Base-by-base conservation (phyloP, 257 asterid genomes). In the Plantago elongata region DNA sequence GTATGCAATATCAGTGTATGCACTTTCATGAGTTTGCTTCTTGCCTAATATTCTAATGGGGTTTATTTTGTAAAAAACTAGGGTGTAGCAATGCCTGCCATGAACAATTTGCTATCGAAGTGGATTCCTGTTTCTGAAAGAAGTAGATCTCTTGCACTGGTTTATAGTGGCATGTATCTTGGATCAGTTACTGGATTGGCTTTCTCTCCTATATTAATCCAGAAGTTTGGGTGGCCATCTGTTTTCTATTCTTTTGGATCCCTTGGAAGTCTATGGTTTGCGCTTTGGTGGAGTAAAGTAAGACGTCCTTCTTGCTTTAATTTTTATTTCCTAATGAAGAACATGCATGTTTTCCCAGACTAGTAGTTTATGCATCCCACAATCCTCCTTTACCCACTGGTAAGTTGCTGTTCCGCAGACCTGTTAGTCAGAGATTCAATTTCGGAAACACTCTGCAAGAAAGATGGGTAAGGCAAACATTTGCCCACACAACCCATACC, bases 61-160 rank as follows among this genome's bases (percentile, higher is more conserved):
- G 30, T 34, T 15, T 44, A 18, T 58, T 47, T 16, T 60, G 57
- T 44, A 40, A 51, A 61, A 45, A 54, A 54, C n/a, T 78, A 80
- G 86, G 86, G 86, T 51, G 86, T 89, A 63, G 99, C 99, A 34
- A 92, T 93, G 99, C 99, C 99, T 75, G 94, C 97, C 59, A 87
- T 93, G 99, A 93, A 89, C 67, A 89, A 87, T 78, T 67, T 93
- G 72, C 71, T 93, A 51, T 93, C 97, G 43, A 89, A 87, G 67
- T 93, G 99, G 97, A 74, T 93, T 79, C 99, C 97, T 13, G 91
- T 92, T 71, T 86, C 99, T 0, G 99, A 92, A 80, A 84, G 99
- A 80, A 92, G 99, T 92, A 86, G 99, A 83, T 93, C 97, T 60
- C 91, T 93, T 62, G 91, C 96, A 13, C 83, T 93, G 47, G 99